A percentile compares a stretch with the other conserved stretches of the same genome.
These are phyloP conservation scores for Cercospora janseana DNA, from an alignment of 2,329 filamentous ascomycete species.

Conservation along the genomic window DNA sequence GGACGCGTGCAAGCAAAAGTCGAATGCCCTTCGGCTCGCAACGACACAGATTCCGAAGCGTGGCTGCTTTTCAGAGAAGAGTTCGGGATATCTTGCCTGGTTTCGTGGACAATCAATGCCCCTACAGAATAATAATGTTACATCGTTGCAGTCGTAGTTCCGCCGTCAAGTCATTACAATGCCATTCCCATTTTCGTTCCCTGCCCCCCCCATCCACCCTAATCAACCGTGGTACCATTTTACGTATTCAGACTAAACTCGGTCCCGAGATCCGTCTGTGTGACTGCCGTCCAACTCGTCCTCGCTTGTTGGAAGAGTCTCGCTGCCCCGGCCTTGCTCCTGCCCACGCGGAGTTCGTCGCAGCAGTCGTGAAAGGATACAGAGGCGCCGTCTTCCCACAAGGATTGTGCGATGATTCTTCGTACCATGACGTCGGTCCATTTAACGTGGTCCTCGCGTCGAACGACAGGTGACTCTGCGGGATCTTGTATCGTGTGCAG, in stretches of 20 bases:
- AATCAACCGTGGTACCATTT: no score
- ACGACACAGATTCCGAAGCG: no score
- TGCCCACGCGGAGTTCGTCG: conserved; percentile 20
- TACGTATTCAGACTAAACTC: conserved; percentile 17
- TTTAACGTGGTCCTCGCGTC: conserved; percentile 17
- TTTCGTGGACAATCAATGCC: no score
- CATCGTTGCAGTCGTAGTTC: no score
- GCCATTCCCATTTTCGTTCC: no score
- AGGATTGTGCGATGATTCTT: conserved; percentile 21
- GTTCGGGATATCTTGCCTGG: no score
- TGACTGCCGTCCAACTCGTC: conserved; percentile 19
- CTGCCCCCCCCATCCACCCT: no score
- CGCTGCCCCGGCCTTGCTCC: conserved; percentile 22
- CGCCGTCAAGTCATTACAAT: not conserved
- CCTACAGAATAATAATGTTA: no score
- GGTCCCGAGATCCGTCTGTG: conserved; percentile 17
- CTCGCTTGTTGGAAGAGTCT: conserved; percentile 22
- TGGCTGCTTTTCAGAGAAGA: no score
- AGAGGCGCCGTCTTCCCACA: conserved; percentile 20
- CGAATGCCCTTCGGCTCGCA: no score
- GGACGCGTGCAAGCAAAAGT: no score
- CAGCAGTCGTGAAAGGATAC: conserved; percentile 26
- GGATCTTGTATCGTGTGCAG: conserved; percentile 21
- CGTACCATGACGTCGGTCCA: conserved; percentile 25
- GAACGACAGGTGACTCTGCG: conserved; percentile 20